Evolutionary conservation across 331 rosid species (phyloP), one percentile per base, ranked within the genome.

Genomic region (Erythrophleum ivorense): DNA sequence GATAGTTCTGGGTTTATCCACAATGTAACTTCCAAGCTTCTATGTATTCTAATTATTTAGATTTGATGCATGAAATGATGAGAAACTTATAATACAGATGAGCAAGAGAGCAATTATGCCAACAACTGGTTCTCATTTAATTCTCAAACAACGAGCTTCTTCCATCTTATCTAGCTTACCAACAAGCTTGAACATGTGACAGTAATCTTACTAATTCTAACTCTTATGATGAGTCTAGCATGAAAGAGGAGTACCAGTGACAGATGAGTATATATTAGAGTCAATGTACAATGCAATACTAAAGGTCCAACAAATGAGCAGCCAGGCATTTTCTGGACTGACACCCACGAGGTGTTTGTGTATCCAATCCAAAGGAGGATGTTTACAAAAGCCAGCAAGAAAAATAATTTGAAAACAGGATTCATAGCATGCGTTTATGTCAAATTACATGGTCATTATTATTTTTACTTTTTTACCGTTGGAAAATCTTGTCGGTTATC

Each of bases 291-390:
- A 65, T 40, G 60, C 21, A 73, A 74, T 2, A 62, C 10, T 55
- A 75, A 60, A 34, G 53, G 4, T 52, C 75, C 62, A 45, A 59
- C 13, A 50, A 34, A 29, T 33, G 52, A 50, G 21, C 12, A 36
- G 7, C 50, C 81, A 12, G 5, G 41, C 24, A 36, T n/a, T 66
- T 65, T 75, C 40, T 67, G 14, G 46, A 52, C 19, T 9, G 52
- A 13, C 3, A 9, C 41, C 41, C 41, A 38, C 41, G 41, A 38
- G 0, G 4, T 3, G 41, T 58, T 29, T 52, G 66, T n/a, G 52
- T 76, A 55, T 60, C 70, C 54, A 59, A 60, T 21, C 57, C n/a
- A 13, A 21, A 46, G 82, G 71, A 82, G 72, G 50, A 68, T 41
- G 59, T 67, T 45, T 48, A 46, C 77, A 68, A 58, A 29, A 67